These are phyloP conservation scores for Protomyces pachydermus DNA, from an alignment of 1,139 yeast species.

Conservation along the genomic window DNA sequence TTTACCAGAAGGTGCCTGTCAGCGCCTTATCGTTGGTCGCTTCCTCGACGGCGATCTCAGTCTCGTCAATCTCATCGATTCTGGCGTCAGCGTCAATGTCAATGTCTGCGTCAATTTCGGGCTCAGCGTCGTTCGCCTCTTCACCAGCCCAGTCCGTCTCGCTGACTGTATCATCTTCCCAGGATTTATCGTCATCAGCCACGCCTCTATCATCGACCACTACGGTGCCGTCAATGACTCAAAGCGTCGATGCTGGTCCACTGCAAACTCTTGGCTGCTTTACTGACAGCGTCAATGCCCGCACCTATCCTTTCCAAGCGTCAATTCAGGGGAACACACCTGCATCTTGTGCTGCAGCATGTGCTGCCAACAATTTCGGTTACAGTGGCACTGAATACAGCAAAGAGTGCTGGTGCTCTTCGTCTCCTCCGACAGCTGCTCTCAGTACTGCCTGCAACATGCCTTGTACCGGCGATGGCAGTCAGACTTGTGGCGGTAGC, in stretches of 20 bases:
- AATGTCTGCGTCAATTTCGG: not conserved
- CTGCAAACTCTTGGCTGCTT: not conserved
- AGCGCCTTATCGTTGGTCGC: not conserved
- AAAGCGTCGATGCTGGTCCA: not conserved
- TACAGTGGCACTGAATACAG: not conserved
- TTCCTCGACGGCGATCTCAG: not conserved
- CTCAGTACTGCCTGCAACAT: not conserved
- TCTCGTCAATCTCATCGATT: not conserved
- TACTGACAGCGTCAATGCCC: not conserved
- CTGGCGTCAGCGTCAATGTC: not conserved
- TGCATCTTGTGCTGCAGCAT: not conserved
- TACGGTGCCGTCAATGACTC: not conserved
- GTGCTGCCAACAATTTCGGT: not conserved
- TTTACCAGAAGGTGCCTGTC: not conserved
- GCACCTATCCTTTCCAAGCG: not conserved
- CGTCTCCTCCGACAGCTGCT: not conserved
- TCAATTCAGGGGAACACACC: not conserved
- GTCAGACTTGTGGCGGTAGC: not conserved
- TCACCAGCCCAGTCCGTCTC: not conserved
- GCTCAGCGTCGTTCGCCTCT: not conserved
- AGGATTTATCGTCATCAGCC: not conserved
- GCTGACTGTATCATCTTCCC: not conserved
- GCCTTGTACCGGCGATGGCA: conserved; percentile 7
- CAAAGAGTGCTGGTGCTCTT: not conserved
- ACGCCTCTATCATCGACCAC: not conserved